Evolutionary conservation across 352 stramenopile genomes (phyloP).

Genomic region (Globisporangium orthogonon): DNA sequence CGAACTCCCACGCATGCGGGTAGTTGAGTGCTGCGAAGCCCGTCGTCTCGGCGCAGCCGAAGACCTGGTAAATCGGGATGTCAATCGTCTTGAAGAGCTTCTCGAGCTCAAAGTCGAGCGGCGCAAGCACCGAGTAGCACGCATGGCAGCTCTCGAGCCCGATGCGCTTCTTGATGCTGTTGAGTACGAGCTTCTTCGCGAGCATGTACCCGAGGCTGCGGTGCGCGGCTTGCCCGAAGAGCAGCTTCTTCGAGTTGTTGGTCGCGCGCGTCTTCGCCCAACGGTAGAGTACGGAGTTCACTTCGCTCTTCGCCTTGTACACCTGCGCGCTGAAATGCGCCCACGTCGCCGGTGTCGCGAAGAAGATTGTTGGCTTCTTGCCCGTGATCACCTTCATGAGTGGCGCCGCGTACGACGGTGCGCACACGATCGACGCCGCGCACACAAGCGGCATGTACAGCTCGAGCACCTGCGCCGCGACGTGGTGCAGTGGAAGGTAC

Average conservation of each 20-base stretch:
- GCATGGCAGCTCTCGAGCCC: constrained; percentile 64
- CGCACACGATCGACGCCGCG: constrained; percentile 56
- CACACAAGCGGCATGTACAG: constrained; percentile 63
- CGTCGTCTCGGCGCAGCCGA: constrained; percentile 54
- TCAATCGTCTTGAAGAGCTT: constrained; percentile 81
- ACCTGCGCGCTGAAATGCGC: constrained; percentile 58
- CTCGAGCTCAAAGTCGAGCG: constrained; percentile 74
- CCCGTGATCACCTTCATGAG: constrained; percentile 47
- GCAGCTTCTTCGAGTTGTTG: constrained; percentile 75
- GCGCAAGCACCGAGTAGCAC: constrained; percentile 72
- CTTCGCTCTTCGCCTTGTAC: constrained; percentile 66
- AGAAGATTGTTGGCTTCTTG: constrained; percentile 68
- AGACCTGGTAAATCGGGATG: constrained; percentile 76
- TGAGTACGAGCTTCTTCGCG: constrained; percentile 71
- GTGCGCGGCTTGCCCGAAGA: constrained; percentile 39
- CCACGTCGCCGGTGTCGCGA: constrained; percentile 72
- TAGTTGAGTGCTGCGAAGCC: constrained; percentile 73
- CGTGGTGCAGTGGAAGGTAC: constrained; percentile 66
- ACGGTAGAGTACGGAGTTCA: constrained; percentile 58
- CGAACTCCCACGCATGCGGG: constrained; percentile 67
- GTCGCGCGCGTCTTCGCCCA: constrained; percentile 78
- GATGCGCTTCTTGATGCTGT: constrained; percentile 75
- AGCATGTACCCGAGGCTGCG: constrained; percentile 73
- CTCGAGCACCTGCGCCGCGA: constrained; percentile 66
- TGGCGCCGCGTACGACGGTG: constrained; percentile 31